Conservation (phyloP, 768 basidiomycete genomes). For the Trametes sanguinea region DNA sequence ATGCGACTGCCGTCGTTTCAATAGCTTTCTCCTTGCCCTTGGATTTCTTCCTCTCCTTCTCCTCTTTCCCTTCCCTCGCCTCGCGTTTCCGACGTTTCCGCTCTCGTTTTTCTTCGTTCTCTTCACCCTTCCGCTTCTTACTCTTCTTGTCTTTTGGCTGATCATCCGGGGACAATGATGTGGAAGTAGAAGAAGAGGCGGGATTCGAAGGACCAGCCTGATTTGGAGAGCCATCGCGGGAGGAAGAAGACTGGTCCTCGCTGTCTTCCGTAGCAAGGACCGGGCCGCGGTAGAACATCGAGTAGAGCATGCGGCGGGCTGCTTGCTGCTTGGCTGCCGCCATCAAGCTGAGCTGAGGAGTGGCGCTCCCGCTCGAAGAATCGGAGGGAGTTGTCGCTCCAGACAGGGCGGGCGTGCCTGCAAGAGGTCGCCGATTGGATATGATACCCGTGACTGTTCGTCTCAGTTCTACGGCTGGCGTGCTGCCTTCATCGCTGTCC, state of each 20-base stretch:
- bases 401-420: conserved; percentile 49
- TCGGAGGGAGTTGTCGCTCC: conserved; percentile 42
- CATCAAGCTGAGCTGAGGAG: conserved; percentile 52
- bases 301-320: conserved; percentile 73
- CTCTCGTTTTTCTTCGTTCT: conserved; percentile 13
- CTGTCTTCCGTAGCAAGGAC: conserved; percentile 49
- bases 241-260: background rate
- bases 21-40: conserved; percentile 11
- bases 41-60: conserved; percentile 3
- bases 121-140: conserved; percentile 17
- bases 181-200: background rate
- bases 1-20: conserved; percentile 2
- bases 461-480: conserved; percentile 35
- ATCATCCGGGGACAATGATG: background rate
- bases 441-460: conserved; percentile 77
- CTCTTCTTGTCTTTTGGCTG: background rate
- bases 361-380: conserved; percentile 31
- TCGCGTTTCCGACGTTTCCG: conserved; percentile 18
- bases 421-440: conserved; percentile 64
- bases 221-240: background rate
- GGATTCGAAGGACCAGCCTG: background rate
- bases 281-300: conserved; percentile 80
- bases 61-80: conserved; percentile 11
- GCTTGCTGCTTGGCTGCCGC: conserved; percentile 74
- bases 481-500: conserved; percentile 22